A percentile compares a stretch with the other conserved stretches of the same genome.
Evolutionary conservation across 2,329 filamentous ascomycete species (phyloP).

Genomic region (Penicillium italicum): DNA sequence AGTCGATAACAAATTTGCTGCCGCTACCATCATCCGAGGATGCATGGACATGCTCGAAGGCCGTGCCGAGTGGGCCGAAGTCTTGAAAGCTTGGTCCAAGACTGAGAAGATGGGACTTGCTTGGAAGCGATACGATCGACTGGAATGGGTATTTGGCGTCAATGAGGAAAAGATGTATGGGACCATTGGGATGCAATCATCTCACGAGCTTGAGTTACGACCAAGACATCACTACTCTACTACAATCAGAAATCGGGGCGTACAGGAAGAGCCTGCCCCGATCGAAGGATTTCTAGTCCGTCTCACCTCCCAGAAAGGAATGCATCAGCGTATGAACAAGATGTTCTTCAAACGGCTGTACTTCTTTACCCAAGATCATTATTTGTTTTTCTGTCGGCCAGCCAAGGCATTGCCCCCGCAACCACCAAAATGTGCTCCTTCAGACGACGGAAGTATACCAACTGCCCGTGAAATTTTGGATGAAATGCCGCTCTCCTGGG

Average conservation of each 20-base stretch:
- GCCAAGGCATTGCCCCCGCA: conserved; percentile 58
- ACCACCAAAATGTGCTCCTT: conserved; percentile 52
- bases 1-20: conserved; percentile 53
- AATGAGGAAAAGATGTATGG: conserved; percentile 68
- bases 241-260: conserved; percentile 38
- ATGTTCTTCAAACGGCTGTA: conserved; percentile 65
- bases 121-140: conserved; percentile 65
- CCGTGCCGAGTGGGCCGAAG: conserved; percentile 56
- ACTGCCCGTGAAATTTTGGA: conserved; percentile 53
- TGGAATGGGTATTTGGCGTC: conserved; percentile 64
- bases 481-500: conserved; percentile 58
- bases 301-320: conserved; percentile 60
- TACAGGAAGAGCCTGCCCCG: conserved; percentile 57
- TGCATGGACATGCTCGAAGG: conserved; percentile 59
- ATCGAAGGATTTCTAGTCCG: conserved; percentile 65
- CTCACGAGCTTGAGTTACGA: conserved; percentile 63
- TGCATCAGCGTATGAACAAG: conserved; percentile 55
- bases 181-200: conserved; percentile 62
- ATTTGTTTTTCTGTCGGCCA: conserved; percentile 59
- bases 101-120: conserved; percentile 60
- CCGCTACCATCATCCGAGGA: conserved; percentile 53
- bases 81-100: conserved; percentile 57
- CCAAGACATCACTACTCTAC: conserved; percentile 64
- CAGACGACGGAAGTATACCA: conserved; percentile 48
- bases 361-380: conserved; percentile 62